Evolutionary conservation across 345 rosid genomes (phyloP).

Genomic region (Gynandropsis gynandra): DNA sequence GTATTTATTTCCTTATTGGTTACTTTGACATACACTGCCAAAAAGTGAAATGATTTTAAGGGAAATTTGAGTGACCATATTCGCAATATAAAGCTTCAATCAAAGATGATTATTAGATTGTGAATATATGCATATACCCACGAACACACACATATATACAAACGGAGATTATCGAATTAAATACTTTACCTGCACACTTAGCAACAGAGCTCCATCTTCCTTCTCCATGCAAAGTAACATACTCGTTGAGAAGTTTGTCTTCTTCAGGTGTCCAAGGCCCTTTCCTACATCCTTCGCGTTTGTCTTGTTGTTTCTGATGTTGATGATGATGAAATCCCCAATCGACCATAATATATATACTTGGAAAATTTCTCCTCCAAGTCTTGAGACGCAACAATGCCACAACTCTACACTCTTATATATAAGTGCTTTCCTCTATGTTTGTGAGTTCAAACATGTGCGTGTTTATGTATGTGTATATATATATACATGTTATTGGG

Average conservation of each 20-base stretch:
- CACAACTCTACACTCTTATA: slow-evolving; percentile 11
- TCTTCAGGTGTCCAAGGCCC: slow-evolving; percentile 92
- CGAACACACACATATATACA: not conserved
- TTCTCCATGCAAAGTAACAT: slow-evolving; percentile 58
- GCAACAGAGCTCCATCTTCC: slow-evolving; percentile 84
- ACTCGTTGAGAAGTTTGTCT: slow-evolving; percentile 50
- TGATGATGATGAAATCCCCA: slow-evolving; percentile 34
- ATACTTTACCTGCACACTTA: slow-evolving; percentile 45
- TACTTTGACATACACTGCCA: no score
- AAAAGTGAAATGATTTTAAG: no score
- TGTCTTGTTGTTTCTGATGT: slow-evolving; percentile 15
- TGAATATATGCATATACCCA: not conserved
- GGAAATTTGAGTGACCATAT: no score
- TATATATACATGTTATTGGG: slow-evolving; percentile 13
- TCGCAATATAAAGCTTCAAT: no score
- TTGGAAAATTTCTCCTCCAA: not conserved
- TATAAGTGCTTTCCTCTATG: slow-evolving; percentile 26
- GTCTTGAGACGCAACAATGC: not conserved
- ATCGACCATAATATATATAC: slow-evolving; percentile 31
- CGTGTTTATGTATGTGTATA: slow-evolving; percentile 9
- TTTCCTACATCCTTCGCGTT: slow-evolving; percentile 48
- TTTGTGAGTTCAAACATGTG: slow-evolving; percentile 17
- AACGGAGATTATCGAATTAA: not conserved
- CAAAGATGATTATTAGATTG: not conserved
- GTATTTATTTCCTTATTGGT: no score